Conservation (phyloP, 441 rosid genomes). For the Euphorbia corollata region DNA sequence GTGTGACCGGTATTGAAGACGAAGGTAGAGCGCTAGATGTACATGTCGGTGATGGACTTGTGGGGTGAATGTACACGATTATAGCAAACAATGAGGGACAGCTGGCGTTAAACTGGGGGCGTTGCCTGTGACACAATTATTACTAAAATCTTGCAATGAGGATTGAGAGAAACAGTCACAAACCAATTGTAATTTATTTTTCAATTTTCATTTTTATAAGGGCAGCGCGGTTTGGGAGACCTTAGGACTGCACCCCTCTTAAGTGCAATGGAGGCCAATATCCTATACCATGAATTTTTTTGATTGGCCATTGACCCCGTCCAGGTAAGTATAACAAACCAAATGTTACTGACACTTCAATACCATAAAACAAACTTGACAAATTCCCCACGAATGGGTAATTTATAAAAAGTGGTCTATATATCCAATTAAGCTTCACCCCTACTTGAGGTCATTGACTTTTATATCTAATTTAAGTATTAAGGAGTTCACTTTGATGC, state of each 20-base stretch:
- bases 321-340: slow-evolving; percentile 6
- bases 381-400: no score
- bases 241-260: not conserved
- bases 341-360: no score
- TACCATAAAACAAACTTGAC: no score
- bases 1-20: not conserved
- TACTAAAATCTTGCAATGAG: not conserved
- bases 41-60: slow-evolving; percentile 12
- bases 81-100: not conserved
- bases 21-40: not conserved
- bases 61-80: not conserved
- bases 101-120: slow-evolving; percentile 1
- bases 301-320: slow-evolving; percentile 13
- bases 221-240: slow-evolving; percentile 13
- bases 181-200: no score
- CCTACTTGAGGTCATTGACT: no score
- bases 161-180: not conserved
- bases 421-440: no score
- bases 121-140: slow-evolving; percentile 2
- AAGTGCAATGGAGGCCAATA: slow-evolving; percentile 26
- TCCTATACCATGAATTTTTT: slow-evolving; percentile 18
- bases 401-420: no score
- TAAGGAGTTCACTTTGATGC: no score
- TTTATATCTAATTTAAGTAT: no score
- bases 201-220: no score